Evolutionary conservation across 208 protist genomes (phyloP).

Genomic region (Leishmania gerbilli): DNA sequence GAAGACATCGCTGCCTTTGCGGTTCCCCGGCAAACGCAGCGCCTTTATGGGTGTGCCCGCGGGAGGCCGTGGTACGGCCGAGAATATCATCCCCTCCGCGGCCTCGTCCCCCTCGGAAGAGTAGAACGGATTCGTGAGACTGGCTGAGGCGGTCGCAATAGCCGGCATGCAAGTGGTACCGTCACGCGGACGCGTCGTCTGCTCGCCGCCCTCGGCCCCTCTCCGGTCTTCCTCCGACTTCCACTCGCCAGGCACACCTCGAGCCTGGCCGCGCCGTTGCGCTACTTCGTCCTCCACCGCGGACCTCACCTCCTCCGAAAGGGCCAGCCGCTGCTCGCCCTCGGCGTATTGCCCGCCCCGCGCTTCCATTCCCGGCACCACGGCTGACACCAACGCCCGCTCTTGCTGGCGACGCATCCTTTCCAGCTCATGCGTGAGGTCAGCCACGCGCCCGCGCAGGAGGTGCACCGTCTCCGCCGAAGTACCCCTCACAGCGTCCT

Average conservation of each 20-base stretch:
- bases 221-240: not conserved
- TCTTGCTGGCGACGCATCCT: conserved; percentile 1
- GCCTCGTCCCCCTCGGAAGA: not conserved
- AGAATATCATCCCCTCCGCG: not conserved
- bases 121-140: not conserved
- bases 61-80: not conserved
- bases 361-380: conserved; percentile 40
- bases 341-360: conserved; percentile 36
- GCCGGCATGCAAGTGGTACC: not conserved
- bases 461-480: not conserved
- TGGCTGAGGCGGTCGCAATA: not conserved
- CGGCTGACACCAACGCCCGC: not conserved
- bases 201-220: not conserved
- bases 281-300: conserved; percentile 22
- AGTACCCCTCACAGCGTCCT: not conserved
- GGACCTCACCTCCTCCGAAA: conserved; percentile 30
- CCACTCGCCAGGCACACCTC: not conserved
- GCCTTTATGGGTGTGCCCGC: not conserved
- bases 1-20: not conserved
- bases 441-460: conserved; percentile 11
- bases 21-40: not conserved
- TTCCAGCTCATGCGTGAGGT: conserved; percentile 14
- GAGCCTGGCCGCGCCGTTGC: not conserved
- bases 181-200: not conserved
- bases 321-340: conserved; percentile 23